phyloP scores from a whole-genome alignment of 345 rosid genomes.

The Chamaenerion angustifolium region DNA sequence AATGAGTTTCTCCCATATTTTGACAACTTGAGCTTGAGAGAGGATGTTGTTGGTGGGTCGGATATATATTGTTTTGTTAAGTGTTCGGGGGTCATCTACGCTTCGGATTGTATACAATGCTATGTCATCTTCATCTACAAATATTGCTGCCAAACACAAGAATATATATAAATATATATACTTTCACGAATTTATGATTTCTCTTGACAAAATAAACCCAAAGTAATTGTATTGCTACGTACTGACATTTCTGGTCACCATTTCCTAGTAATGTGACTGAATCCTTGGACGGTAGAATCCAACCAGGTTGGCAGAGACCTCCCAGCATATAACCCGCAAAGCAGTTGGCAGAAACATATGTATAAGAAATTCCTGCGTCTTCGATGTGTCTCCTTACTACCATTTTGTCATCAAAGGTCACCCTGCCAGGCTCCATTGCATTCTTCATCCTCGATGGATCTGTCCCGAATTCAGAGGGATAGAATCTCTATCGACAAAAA shows the following conservation, averaged over 20 bases:
- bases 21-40: slow-evolving; percentile 35
- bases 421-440: slow-evolving; percentile 42
- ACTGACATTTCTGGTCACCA: slow-evolving; percentile 29
- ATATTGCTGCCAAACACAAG: slow-evolving; percentile 19
- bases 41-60: slow-evolving; percentile 34
- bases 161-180: too few species aligned
- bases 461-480: slow-evolving; percentile 47
- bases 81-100: slow-evolving; percentile 29
- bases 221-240: too few species aligned
- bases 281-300: slow-evolving; percentile 34
- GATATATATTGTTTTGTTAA: slow-evolving; percentile 36
- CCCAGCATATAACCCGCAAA: slow-evolving; percentile 48
- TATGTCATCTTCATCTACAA: slow-evolving; percentile 47
- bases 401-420: slow-evolving; percentile 51
- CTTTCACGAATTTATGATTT: too few species aligned
- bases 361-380: slow-evolving; percentile 32
- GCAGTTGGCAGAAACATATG: slow-evolving; percentile 44
- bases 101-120: slow-evolving; percentile 29
- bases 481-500: slow-evolving; percentile 23
- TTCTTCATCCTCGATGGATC: slow-evolving; percentile 37
- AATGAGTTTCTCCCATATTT: slow-evolving; percentile 40
- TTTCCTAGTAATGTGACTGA: slow-evolving; percentile 30
- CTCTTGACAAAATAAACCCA: too few species aligned
- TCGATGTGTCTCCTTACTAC: slow-evolving; percentile 32
- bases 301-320: slow-evolving; percentile 37